Conservation (phyloP, 352 stramenopile genomes). For the Globisporangium iwayamae region DNA sequence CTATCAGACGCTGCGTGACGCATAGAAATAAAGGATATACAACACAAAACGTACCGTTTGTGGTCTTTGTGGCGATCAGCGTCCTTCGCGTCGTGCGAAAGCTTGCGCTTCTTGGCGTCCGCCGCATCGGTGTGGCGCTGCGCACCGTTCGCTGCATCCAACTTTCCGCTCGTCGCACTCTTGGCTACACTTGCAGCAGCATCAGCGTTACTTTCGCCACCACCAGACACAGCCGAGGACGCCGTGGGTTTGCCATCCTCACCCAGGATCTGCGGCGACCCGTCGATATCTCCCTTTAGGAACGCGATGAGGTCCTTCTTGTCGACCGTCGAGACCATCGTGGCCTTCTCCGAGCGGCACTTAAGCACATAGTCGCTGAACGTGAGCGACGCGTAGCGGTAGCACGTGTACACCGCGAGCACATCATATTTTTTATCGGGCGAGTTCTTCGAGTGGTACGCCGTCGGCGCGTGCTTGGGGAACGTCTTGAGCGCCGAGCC, state of each 20-base stretch:
- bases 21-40: not conserved
- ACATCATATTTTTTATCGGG: conserved; percentile 81
- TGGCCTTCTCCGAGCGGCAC: conserved; percentile 70
- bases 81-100: conserved; percentile 24
- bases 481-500: conserved; percentile 45
- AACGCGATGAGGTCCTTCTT: conserved; percentile 87
- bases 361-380: conserved; percentile 88
- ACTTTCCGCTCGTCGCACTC: conserved; percentile 18
- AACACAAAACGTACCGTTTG: conserved; percentile 18
- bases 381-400: conserved; percentile 59
- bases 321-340: conserved; percentile 82
- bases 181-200: not conserved
- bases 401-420: conserved; percentile 78
- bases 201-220: not conserved
- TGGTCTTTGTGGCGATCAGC: conserved; percentile 41
- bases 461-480: conserved; percentile 62
- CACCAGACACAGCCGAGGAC: not conserved
- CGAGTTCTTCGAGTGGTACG: conserved; percentile 79
- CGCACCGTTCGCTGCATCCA: conserved; percentile 1
- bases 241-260: conserved; percentile 14
- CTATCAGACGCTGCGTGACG: not conserved
- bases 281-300: conserved; percentile 81
- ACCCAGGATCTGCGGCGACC: conserved; percentile 63
- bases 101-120: conserved; percentile 44
- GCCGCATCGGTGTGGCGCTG: not conserved